phyloP scores from a whole-genome alignment of 2,329 filamentous ascomycete species.

The Pseudogymnoascus sp. region DNA sequence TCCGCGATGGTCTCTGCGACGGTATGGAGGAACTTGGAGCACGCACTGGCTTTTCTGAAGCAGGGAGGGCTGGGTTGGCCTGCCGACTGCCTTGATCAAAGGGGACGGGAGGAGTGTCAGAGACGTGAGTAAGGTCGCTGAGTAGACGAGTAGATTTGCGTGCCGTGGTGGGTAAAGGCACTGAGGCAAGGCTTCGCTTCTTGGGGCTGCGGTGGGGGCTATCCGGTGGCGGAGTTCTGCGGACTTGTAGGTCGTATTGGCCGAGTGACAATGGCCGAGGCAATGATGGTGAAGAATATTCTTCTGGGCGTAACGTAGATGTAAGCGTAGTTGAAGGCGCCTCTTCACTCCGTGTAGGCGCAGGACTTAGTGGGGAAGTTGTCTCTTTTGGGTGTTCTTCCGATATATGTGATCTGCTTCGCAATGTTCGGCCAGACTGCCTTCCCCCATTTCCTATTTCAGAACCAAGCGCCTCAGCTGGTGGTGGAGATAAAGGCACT shows the following conservation, averaged over 20 bases:
- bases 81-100: neutral
- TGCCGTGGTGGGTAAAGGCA: neutral
- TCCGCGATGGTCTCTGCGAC: constrained; percentile 22
- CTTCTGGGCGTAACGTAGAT: neutral
- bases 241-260: neutral
- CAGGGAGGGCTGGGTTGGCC: constrained; percentile 14
- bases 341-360: neutral
- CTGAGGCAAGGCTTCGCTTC: neutral
- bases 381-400: neutral
- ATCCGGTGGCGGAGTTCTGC: neutral
- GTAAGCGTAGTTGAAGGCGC: constrained; percentile 1
- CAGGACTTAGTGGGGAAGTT: neutral
- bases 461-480: neutral
- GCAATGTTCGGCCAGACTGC: neutral
- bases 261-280: neutral
- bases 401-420: neutral
- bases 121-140: neutral
- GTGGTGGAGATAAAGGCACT: neutral
- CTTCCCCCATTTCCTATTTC: neutral
- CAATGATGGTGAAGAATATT: neutral
- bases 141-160: neutral
- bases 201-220: neutral
- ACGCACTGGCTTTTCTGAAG: constrained; percentile 18
- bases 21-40: neutral
- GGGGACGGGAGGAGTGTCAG: neutral